Conservation (phyloP, 257 asterid genomes). For the Nyctanthes arbortristis region DNA sequence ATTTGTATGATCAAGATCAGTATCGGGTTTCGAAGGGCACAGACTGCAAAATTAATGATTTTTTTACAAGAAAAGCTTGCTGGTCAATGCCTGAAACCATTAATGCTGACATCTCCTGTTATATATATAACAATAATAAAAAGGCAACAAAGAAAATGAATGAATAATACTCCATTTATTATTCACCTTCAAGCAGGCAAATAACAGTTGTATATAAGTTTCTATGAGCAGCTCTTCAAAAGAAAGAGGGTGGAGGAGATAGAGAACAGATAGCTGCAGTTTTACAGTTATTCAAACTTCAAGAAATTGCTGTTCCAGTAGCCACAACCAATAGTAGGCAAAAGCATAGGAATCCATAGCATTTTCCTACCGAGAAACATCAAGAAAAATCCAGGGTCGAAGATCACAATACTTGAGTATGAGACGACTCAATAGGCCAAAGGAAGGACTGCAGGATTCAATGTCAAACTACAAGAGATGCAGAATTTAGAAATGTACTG, state of each 20-base stretch:
- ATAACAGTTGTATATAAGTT: neutral
- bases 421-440: no score
- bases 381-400: neutral
- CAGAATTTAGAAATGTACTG: neutral
- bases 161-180: neutral
- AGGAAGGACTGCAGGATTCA: neutral
- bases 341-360: no score
- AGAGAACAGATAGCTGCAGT: neutral
- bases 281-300: neutral
- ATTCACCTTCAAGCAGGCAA: neutral
- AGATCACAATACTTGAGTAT: no score
- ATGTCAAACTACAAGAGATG: neutral
- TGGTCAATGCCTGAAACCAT: neutral
- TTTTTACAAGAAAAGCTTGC: slow-evolving; percentile 14
- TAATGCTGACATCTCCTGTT: neutral
- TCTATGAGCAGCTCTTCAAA: neutral
- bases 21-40: slow-evolving; percentile 32
- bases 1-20: slow-evolving; percentile 27
- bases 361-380: neutral
- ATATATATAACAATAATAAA: neutral
- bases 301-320: neutral
- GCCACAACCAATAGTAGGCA: neutral
- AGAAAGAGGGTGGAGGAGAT: neutral
- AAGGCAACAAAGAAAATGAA: neutral
- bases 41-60: slow-evolving; percentile 20